These are phyloP conservation scores for Globisporangium spinosum DNA, from an alignment of 352 stramenopile genomes.

Conservation along the genomic window DNA sequence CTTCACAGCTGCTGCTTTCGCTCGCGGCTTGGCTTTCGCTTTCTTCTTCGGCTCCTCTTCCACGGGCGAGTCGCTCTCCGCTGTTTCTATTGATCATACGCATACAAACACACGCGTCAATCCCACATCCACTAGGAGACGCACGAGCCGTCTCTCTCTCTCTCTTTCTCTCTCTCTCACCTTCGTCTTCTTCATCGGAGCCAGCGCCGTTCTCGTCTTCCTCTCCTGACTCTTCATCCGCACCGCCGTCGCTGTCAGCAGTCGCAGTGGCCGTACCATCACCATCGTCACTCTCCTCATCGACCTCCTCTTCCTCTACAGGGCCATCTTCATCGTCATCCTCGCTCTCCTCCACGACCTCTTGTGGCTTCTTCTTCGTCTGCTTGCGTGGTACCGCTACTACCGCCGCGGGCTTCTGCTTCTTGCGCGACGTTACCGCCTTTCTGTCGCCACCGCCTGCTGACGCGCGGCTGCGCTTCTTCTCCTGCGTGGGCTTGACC, in stretches of 20 bases:
- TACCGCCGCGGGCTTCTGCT: slow-evolving; percentile 13
- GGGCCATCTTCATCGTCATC: not conserved
- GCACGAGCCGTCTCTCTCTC: not conserved
- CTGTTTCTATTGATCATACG: not conserved
- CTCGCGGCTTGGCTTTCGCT: slow-evolving; percentile 19
- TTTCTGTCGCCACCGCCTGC: not conserved
- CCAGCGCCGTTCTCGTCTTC: slow-evolving; percentile 1
- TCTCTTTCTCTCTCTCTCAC: not conserved
- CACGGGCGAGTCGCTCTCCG: not conserved
- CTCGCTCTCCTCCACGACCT: slow-evolving; percentile 1
- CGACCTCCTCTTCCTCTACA: not conserved
- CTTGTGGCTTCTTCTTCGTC: slow-evolving; percentile 7
- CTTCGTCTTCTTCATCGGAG: not conserved
- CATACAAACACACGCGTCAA: not conserved
- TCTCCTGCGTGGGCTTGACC: slow-evolving; percentile 15
- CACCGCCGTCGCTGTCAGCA: not conserved
- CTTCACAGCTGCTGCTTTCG: slow-evolving; percentile 18
- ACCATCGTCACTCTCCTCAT: not conserved
- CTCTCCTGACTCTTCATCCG: not conserved
- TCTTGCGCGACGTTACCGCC: slow-evolving; percentile 14
- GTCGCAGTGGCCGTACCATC: not conserved
- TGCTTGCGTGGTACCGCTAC: not conserved
- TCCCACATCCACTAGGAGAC: not conserved
- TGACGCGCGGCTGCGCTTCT: slow-evolving; percentile 11
- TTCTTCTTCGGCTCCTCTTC: slow-evolving; percentile 14